Conservation (phyloP, 768 basidiomycete genomes). For the Xerocomellus intermedius region DNA sequence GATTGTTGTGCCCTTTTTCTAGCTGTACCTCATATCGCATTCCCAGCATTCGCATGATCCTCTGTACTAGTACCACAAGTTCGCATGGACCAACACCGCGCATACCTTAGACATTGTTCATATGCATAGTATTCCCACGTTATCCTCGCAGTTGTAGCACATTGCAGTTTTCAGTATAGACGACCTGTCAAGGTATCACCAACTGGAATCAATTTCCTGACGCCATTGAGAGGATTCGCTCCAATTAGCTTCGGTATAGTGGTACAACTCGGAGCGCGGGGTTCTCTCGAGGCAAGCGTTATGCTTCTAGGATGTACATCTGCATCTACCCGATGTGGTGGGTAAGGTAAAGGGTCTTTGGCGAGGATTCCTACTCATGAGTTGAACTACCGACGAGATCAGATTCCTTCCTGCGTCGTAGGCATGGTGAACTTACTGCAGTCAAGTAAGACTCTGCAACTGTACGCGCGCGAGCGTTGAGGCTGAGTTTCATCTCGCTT, state of each 20-base stretch:
- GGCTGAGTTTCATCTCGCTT: conserved; percentile 96
- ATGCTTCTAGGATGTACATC: conserved; percentile 17
- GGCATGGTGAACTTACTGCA: conserved; percentile 56
- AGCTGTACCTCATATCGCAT: conserved; percentile 21
- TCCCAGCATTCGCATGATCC: conserved; percentile 23
- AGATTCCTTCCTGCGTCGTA: not conserved
- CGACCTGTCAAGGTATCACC: conserved; percentile 5
- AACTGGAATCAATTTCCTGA: conserved; percentile 3
- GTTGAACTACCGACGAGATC: conserved; percentile 22
- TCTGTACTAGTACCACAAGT: conserved; percentile 22
- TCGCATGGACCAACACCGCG: conserved; percentile 24
- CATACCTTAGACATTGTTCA: conserved; percentile 23
- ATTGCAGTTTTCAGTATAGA: conserved; percentile 13
- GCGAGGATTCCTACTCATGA: conserved; percentile 15
- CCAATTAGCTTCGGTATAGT: conserved; percentile 8
- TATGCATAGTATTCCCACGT: conserved; percentile 17
- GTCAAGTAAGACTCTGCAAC: conserved; percentile 96
- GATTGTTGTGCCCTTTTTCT: conserved; percentile 5
- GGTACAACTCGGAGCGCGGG: conserved; percentile 15
- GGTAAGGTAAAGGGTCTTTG: conserved; percentile 11
- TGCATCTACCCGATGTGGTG: conserved; percentile 16
- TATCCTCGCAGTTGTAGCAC: conserved; percentile 22
- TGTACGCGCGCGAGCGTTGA: conserved; percentile 94
- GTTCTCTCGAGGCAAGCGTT: conserved; percentile 2
- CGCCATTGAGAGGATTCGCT: not conserved